Conservation (phyloP, 208 protist genomes). For the Tritrichomonas foetus region DNA sequence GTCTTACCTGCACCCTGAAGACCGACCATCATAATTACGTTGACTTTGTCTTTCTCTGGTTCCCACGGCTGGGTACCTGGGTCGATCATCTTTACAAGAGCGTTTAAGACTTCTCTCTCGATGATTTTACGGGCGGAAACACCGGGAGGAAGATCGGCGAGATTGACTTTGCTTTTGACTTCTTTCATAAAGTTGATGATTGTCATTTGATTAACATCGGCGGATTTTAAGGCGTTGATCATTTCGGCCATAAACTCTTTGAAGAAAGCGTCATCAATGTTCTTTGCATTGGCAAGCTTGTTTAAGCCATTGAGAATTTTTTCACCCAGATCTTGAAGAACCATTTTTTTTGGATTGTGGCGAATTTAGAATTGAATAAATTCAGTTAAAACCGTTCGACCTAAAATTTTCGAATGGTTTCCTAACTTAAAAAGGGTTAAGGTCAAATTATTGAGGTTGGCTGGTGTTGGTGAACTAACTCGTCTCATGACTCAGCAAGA, state of each 20-base stretch:
- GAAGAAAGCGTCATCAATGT: background rate
- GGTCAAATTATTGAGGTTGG: too few relatives aligned
- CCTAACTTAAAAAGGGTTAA: too few relatives aligned
- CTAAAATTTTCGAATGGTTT: too few relatives aligned
- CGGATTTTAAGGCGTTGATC: background rate
- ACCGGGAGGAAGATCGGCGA: background rate
- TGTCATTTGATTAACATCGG: background rate
- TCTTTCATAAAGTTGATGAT: background rate
- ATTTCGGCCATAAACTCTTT: background rate
- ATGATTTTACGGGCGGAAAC: background rate
- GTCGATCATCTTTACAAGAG: background rate
- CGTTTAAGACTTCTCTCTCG: background rate
- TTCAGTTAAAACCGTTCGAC: too few relatives aligned
- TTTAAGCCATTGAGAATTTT: background rate
- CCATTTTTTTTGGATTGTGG: too few relatives aligned
- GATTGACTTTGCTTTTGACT: background rate
- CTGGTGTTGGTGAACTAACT: too few relatives aligned
- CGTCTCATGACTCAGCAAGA: too few relatives aligned
- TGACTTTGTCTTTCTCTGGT: constrained; percentile 64
- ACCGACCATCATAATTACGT: constrained; percentile 99
- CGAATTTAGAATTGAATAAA: too few relatives aligned
- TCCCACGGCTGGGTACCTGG: background rate
- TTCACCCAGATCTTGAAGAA: constrained; percentile 34
- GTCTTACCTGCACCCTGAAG: constrained; percentile 91
- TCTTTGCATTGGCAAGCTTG: background rate